phyloP scores from a whole-genome alignment of 352 stramenopile genomes.

The Paralagenidium karlingii region DNA sequence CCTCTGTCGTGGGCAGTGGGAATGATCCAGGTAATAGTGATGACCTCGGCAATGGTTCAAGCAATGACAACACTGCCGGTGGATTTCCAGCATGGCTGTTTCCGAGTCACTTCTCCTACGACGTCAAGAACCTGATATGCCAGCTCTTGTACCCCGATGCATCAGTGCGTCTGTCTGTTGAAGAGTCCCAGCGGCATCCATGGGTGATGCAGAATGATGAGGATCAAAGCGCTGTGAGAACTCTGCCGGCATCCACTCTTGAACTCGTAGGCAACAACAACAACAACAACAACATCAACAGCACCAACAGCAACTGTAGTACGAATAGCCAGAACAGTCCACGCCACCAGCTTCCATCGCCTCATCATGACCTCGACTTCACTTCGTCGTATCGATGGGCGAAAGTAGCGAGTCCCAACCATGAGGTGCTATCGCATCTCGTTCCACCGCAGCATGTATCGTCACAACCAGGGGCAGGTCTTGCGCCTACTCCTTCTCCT shows the following conservation, averaged over 20 bases:
- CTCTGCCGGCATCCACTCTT: not conserved
- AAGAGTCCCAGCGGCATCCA: constrained; percentile 52
- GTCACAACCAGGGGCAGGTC: no score
- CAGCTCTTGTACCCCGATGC: constrained; percentile 75
- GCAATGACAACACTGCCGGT: not conserved
- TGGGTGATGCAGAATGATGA: constrained; percentile 35
- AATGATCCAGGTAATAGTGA: not conserved
- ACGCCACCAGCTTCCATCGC: no score
- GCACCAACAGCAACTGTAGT: not conserved
- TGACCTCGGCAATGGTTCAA: not conserved
- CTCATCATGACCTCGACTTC: no score
- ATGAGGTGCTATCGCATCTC: no score
- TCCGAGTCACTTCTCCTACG: constrained; percentile 52
- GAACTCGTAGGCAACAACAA: not conserved
- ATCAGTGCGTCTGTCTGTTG: constrained; percentile 58
- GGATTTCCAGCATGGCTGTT: constrained; percentile 78
- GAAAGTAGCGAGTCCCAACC: no score
- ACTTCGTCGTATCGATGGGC: no score
- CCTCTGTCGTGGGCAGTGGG: no score
- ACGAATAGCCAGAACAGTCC: constrained; percentile 2
- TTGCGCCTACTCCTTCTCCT: no score
- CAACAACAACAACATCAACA: not conserved
- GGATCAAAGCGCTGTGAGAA: not conserved
- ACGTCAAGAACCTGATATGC: constrained; percentile 62
- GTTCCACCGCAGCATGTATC: no score